These are phyloP conservation scores for Catenaria anguillulae DNA, from an alignment of 371 early-diverging fungal genomes.

Conservation along the genomic window DNA sequence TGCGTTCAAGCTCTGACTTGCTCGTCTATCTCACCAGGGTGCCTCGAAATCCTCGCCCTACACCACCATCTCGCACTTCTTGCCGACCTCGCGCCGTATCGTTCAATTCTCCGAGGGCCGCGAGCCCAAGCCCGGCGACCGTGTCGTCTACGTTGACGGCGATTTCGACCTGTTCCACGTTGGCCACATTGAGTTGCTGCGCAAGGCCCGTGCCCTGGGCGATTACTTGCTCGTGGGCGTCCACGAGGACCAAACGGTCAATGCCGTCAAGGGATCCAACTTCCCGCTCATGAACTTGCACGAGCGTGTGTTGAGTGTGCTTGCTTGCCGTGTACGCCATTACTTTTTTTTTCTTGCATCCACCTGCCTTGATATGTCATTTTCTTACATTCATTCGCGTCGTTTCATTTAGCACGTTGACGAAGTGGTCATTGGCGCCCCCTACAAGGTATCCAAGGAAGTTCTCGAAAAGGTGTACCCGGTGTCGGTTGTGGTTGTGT, in stretches of 20 bases:
- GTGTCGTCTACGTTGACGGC: slow-evolving; percentile 85
- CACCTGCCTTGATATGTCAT: slow-evolving; percentile 1
- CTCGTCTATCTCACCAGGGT: slow-evolving; percentile 2
- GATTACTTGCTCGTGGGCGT: slow-evolving; percentile 87
- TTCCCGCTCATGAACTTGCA: slow-evolving; percentile 88
- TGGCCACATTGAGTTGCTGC: slow-evolving; percentile 88
- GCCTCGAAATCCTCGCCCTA: slow-evolving; percentile 15
- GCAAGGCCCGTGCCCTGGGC: slow-evolving; percentile 66
- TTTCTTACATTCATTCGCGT: slow-evolving; percentile 27
- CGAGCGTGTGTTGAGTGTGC: slow-evolving; percentile 74
- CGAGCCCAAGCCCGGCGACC: slow-evolving; percentile 47
- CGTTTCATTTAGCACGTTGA: slow-evolving; percentile 50
- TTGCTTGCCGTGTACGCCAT: slow-evolving; percentile 61
- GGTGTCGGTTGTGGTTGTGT: slow-evolving; percentile 62
- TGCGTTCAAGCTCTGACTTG: neutral
- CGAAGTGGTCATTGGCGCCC: slow-evolving; percentile 83
- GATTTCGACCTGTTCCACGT: slow-evolving; percentile 93
- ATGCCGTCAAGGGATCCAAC: slow-evolving; percentile 68
- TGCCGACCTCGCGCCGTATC: slow-evolving; percentile 70
- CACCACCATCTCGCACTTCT: slow-evolving; percentile 60
- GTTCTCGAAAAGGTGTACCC: slow-evolving; percentile 66
- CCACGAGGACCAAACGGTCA: slow-evolving; percentile 78
- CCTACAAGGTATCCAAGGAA: slow-evolving; percentile 65
- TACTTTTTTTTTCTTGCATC: slow-evolving; percentile 30
- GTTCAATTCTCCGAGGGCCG: slow-evolving; percentile 71